These are phyloP conservation scores for Akanthomyces dipterigenus DNA, from an alignment of 2,329 filamentous ascomycete genomes.

Conservation along the genomic window DNA sequence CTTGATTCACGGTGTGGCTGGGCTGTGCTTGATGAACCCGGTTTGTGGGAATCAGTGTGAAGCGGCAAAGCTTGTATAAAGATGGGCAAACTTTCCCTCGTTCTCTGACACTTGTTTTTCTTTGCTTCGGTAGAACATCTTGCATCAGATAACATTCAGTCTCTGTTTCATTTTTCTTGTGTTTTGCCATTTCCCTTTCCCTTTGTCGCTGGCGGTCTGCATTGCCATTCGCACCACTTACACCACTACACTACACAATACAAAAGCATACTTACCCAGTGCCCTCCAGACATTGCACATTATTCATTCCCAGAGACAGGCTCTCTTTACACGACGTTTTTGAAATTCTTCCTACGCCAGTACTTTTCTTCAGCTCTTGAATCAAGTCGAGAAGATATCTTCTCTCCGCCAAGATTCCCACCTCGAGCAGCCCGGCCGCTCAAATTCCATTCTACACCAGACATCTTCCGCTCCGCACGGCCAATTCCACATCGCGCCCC, in stretches of 20 bases:
- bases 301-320: not conserved
- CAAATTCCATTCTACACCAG: constrained; percentile 34
- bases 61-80: not conserved
- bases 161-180: constrained; percentile 20
- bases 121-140: not conserved
- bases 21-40: not conserved
- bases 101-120: not conserved
- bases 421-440: constrained; percentile 23
- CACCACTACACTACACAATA: not conserved
- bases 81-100: not conserved
- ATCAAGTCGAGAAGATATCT: not conserved
- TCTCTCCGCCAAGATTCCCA: constrained; percentile 26
- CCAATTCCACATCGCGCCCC: constrained; percentile 30
- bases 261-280: not conserved
- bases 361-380: not conserved
- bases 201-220: constrained; percentile 10
- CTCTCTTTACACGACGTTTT: not conserved
- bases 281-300: not conserved
- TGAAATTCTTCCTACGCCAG: not conserved
- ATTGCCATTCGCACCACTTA: not conserved
- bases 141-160: not conserved
- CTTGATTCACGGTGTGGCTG: not conserved
- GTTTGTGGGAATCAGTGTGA: not conserved
- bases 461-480: constrained; percentile 35
- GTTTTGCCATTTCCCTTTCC: constrained; percentile 20